Conservation (phyloP, 305 asterid species). For the Caryopteris hybrid region DNA sequence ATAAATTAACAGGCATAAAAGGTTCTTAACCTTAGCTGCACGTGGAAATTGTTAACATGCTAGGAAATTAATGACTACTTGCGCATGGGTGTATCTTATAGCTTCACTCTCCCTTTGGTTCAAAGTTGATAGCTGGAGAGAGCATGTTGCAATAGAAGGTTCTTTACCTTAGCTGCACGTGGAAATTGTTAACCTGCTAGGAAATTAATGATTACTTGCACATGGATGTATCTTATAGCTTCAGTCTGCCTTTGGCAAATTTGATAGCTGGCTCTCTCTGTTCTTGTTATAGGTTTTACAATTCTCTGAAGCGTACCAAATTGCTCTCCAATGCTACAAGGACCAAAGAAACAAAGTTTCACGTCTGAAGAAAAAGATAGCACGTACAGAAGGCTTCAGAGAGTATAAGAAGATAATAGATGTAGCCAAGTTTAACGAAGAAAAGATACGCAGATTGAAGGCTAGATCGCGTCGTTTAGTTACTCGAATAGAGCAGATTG, state of each 20-base stretch:
- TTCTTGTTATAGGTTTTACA: conserved; percentile 45
- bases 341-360: conserved; percentile 91
- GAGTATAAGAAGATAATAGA: conserved; percentile 85
- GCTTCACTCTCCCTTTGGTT: too few species aligned
- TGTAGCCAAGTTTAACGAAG: conserved; percentile 75
- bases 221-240: conserved; percentile 1
- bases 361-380: conserved; percentile 81
- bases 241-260: conserved; percentile 5
- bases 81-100: too few species aligned
- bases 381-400: conserved; percentile 88
- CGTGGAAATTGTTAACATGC: too few species aligned
- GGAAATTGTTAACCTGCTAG: conserved; percentile 3
- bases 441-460: conserved; percentile 84
- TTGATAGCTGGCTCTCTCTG: conserved; percentile 19
- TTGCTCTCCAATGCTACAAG: conserved; percentile 76
- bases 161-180: background rate
- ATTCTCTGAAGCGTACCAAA: conserved; percentile 71
- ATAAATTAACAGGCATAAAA: too few species aligned
- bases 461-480: conserved; percentile 76
- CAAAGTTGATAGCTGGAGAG: too few species aligned
- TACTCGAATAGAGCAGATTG: conserved; percentile 88
- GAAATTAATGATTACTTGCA: conserved; percentile 2
- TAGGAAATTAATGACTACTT: too few species aligned
- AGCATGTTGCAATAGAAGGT: background rate
- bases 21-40: too few species aligned